Base-by-base conservation (phyloP, 257 asterid species). In the Jacaranda copaia region DNA sequence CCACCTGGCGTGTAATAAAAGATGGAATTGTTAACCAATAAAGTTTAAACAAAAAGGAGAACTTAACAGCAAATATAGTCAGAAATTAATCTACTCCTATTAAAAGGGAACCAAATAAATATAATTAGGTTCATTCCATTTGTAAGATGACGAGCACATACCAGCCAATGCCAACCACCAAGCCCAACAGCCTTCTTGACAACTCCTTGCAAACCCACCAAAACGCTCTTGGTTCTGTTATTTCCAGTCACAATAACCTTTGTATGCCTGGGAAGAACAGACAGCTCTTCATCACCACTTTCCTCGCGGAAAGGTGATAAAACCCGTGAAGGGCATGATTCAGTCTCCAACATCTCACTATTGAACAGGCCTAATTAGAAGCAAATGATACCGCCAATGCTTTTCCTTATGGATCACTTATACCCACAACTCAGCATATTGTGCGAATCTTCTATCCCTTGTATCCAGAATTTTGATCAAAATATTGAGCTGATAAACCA, bases 131-230 rank as follows among this genome's bases (percentile, higher is more conserved):
- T 52, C 52, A 58, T 8, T 18, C 46, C 58, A 61, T 40, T 69
- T 45, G 13, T 40, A 67, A 68, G 51, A 73, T 72, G 67, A 32
- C 49, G 43, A 72, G 70, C 69, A 35, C 4, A 70, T 90, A 92
- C 98, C 98, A 95, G 96, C 99, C 99, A 94, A 88, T 94, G 99
- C 99, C 99, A 91, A 75, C 98, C 98, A 70, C 99, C 99, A 83
- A 94, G 98, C 11, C 99, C 98, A 83, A 94, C 98, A 81, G 99
- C 98, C 76, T 94, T 94, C 95, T 94, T 94, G 80, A 94, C 99
- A 60, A 92, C 96, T 48, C 99, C 99, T 89, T 92, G 98, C 82
- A 94, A 84, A 25, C 99, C 99, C 51, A 94, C 96, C 88, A 94
- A 86, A 78, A 94, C 96, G 74, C 97, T 92, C 87, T 94, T 94